Evolutionary conservation across 768 basidiomycete species (phyloP).

Genomic region (Boletus reticulatus): DNA sequence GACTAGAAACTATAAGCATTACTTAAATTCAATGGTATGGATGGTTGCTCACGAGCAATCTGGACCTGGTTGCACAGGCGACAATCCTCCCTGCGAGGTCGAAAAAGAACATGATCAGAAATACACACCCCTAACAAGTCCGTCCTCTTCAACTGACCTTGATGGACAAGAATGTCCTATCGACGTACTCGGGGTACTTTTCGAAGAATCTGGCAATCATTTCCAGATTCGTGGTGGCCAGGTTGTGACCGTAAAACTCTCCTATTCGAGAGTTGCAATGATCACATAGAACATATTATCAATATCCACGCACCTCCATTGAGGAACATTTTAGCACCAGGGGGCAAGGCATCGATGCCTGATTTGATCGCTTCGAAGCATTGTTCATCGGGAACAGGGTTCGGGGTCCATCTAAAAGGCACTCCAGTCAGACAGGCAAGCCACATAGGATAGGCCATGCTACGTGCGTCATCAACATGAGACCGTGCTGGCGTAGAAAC

Average conservation of each 20-base stretch:
- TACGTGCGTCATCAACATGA: slow-evolving; percentile 55
- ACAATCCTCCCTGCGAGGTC: background rate
- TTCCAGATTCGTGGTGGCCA: slow-evolving; percentile 43
- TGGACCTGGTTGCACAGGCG: background rate
- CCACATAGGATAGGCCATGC: background rate
- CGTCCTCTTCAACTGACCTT: slow-evolving; percentile 18
- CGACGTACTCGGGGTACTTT: slow-evolving; percentile 32
- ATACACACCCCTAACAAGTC: no score
- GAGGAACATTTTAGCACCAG: slow-evolving; percentile 46
- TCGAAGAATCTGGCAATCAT: slow-evolving; percentile 40
- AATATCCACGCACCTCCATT: slow-evolving; percentile 42
- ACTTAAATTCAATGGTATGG: background rate
- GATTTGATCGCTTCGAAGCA: slow-evolving; percentile 64
- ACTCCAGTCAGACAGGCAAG: background rate
- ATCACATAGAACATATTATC: background rate
- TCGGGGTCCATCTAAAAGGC: slow-evolving; percentile 39
- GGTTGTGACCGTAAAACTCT: slow-evolving; percentile 55
- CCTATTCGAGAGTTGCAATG: slow-evolving; percentile 27
- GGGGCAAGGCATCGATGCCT: slow-evolving; percentile 41
- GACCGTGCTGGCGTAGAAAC: slow-evolving; percentile 35
- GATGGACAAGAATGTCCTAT: slow-evolving; percentile 32
- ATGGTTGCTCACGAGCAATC: background rate
- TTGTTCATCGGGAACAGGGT: slow-evolving; percentile 50
- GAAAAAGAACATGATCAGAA: no score
- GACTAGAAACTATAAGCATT: background rate